A percentile compares a stretch with the other conserved stretches of the same genome.
These are phyloP conservation scores for Suillus decipiens DNA, from an alignment of 768 basidiomycete species.

Conservation along the genomic window DNA sequence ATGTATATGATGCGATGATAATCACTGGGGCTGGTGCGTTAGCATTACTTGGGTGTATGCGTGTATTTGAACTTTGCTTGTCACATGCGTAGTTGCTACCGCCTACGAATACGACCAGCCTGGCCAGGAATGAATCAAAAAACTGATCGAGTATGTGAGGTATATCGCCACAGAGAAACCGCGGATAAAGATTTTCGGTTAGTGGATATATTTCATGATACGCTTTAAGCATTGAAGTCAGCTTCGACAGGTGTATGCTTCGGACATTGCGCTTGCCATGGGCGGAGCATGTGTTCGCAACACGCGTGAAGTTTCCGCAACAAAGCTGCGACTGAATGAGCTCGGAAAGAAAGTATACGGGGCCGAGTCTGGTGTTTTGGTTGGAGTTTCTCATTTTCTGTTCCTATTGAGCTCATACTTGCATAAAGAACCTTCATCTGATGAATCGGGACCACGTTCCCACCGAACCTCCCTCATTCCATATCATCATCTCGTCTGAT, in stretches of 20 bases:
- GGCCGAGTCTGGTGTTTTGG: constrained; percentile 26
- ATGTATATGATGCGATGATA: constrained; percentile 66
- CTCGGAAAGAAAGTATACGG: constrained; percentile 72
- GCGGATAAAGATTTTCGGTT: constrained; percentile 74
- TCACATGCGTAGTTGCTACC: constrained; percentile 54
- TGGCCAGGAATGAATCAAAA: constrained; percentile 65
- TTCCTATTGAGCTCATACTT: neutral
- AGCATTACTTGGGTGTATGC: neutral
- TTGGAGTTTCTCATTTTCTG: constrained; percentile 1
- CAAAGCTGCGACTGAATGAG: constrained; percentile 61
- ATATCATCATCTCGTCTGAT: constrained; percentile 64
- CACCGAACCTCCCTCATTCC: constrained; percentile 46
- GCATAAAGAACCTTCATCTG: constrained; percentile 68
- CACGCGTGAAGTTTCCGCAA: constrained; percentile 76
- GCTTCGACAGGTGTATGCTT: constrained; percentile 76
- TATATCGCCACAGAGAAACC: constrained; percentile 52
- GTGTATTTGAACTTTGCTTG: neutral
- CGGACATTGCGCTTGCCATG: constrained; percentile 81
- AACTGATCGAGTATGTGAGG: constrained; percentile 59
- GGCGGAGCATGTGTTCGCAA: constrained; percentile 72
- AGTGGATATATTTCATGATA: neutral
- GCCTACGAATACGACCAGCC: constrained; percentile 62
- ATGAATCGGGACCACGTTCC: constrained; percentile 93
- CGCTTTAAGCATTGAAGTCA: neutral
- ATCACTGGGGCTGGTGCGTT: constrained; percentile 83